phyloP scores from a whole-genome alignment of 2,329 filamentous ascomycete species.

The Gremmenia infestans region DNA sequence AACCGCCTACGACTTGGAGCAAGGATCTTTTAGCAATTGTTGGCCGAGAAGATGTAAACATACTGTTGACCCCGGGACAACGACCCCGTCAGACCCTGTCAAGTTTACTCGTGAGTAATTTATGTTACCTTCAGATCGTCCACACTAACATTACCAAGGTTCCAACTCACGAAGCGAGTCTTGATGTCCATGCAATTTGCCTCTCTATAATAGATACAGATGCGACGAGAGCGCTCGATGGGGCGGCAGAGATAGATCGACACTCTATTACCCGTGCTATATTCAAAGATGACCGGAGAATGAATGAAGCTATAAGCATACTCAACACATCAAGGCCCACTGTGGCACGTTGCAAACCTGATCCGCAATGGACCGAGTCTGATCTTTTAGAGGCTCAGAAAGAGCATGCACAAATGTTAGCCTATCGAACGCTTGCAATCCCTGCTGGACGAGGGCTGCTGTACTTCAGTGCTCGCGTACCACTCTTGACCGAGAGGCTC shows the following conservation, averaged over 20 bases:
- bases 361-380: conserved; percentile 76
- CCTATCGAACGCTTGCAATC: conserved; percentile 81
- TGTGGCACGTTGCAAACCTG: conserved; percentile 68
- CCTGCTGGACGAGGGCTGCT: conserved; percentile 83
- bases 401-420: conserved; percentile 78
- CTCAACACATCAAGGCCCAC: conserved; percentile 82
- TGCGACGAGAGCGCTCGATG: conserved; percentile 60
- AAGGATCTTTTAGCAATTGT: conserved; percentile 68
- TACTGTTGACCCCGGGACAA: conserved; percentile 51
- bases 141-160: conserved; percentile 35
- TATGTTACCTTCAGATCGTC: background rate
- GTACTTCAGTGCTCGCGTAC: conserved; percentile 81
- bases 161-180: conserved; percentile 59
- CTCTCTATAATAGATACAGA: conserved; percentile 54
- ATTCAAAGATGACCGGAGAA: conserved; percentile 85
- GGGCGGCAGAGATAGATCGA: conserved; percentile 77
- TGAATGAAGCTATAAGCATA: conserved; percentile 78
- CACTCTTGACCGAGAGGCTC: conserved; percentile 88
- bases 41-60: conserved; percentile 74
- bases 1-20: conserved; percentile 73
- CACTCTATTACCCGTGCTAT: conserved; percentile 79
- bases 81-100: conserved; percentile 24
- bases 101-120: conserved; percentile 23
- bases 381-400: conserved; percentile 91
- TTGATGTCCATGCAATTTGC: conserved; percentile 77